Evolutionary conservation across 495 filamentous ascomycete species (phyloP).

Genomic region (Aspergillus asperescens): DNA sequence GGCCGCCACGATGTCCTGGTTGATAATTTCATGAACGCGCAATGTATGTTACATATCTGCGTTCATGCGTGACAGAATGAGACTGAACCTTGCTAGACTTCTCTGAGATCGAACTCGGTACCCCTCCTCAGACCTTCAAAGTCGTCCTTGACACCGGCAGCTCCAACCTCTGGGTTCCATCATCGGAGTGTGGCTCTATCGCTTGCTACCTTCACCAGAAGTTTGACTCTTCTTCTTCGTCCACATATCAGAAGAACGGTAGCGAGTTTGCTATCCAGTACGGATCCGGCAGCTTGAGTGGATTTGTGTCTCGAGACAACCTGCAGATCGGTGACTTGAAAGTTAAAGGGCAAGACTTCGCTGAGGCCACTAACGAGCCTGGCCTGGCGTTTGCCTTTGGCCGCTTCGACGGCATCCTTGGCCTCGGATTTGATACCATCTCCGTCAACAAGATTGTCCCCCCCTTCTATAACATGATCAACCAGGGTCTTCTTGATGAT

Average conservation of each 20-base stretch:
- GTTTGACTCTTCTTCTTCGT: slow-evolving; percentile 88
- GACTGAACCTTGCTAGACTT: slow-evolving; percentile 60
- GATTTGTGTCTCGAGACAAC: slow-evolving; percentile 84
- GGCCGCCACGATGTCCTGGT: slow-evolving; percentile 79
- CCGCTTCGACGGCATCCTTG: slow-evolving; percentile 95
- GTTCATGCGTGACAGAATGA: background rate
- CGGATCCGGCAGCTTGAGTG: slow-evolving; percentile 90
- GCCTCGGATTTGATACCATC: slow-evolving; percentile 90
- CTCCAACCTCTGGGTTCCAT: slow-evolving; percentile 99
- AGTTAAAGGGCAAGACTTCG: slow-evolving; percentile 85
- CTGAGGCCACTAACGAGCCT: slow-evolving; percentile 90
- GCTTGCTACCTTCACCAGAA: slow-evolving; percentile 97
- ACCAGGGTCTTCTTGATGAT: slow-evolving; percentile 85
- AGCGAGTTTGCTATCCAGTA: slow-evolving; percentile 90
- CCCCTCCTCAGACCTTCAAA: slow-evolving; percentile 92
- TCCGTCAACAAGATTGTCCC: slow-evolving; percentile 92
- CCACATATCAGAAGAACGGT: slow-evolving; percentile 91
- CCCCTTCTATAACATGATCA: slow-evolving; percentile 92
- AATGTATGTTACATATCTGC: slow-evolving; percentile 68
- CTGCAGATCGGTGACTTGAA: slow-evolving; percentile 84
- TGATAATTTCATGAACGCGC: slow-evolving; percentile 97
- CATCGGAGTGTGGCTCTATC: slow-evolving; percentile 83
- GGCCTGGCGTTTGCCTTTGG: slow-evolving; percentile 98
- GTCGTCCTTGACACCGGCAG: slow-evolving; percentile 97
- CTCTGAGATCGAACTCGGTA: slow-evolving; percentile 90